Percentiles rank a stretch among this genome's conserved stretches.
Conservation (phyloP, 495 filamentous ascomycete genomes). For the Cladorrhinum samala region DNA sequence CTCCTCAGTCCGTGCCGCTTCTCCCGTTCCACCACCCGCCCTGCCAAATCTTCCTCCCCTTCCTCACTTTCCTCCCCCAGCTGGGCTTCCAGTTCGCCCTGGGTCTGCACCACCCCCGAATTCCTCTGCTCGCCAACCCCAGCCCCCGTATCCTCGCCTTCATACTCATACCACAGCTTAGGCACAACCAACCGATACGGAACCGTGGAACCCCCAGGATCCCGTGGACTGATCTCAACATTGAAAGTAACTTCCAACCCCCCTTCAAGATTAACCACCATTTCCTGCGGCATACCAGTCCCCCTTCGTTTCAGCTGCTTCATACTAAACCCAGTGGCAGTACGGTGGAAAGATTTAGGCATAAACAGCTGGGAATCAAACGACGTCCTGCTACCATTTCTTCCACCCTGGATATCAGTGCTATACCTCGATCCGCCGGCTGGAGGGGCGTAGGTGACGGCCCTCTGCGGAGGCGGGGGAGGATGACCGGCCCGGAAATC, state of each 20-base stretch:
- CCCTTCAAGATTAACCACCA: constrained; percentile 59
- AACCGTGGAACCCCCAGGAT: constrained; percentile 82
- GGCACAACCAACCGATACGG: constrained; percentile 86
- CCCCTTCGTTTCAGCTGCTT: constrained; percentile 46
- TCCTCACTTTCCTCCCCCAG: constrained; percentile 2
- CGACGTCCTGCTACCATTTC: not conserved
- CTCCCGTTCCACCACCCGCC: constrained; percentile 9
- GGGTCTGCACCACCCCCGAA: constrained; percentile 1
- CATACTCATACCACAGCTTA: constrained; percentile 53
- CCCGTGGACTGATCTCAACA: constrained; percentile 74
- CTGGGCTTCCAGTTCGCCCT: constrained; percentile 10
- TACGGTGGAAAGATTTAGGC: constrained; percentile 57
- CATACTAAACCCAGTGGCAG: constrained; percentile 60
- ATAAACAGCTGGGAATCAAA: constrained; percentile 12
- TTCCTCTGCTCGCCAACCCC: constrained; percentile 2
- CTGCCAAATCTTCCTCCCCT: not conserved
- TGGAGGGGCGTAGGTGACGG: not conserved
- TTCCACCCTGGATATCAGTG: too few relatives aligned
- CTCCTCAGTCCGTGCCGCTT: not conserved
- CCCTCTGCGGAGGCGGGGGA: too few relatives aligned
- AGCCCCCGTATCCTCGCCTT: constrained; percentile 24
- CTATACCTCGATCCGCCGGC: not conserved
- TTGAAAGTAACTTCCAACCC: constrained; percentile 82
- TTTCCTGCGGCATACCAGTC: constrained; percentile 9
- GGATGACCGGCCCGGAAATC: too few relatives aligned